A percentile compares a stretch with the other conserved stretches of the same genome.
These are phyloP conservation scores for Gentiana macrophylla DNA, from an alignment of 257 asterid species.

Conservation along the genomic window DNA sequence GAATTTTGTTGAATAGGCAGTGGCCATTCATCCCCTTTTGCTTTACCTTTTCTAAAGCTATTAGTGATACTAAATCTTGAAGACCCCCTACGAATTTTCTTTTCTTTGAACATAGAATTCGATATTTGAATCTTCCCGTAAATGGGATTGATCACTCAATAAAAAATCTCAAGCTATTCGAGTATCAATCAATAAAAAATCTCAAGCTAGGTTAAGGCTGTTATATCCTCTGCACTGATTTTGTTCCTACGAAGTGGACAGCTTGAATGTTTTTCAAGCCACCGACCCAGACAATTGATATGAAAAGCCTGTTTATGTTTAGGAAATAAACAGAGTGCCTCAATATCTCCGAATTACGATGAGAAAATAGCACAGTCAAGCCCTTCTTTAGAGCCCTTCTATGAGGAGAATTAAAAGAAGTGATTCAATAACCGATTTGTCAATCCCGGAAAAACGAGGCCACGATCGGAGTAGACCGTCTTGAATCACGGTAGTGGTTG, in stretches of 20 bases:
- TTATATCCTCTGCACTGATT: constrained; percentile 29
- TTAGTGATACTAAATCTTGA: constrained; percentile 20
- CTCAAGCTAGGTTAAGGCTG: not conserved
- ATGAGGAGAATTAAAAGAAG: constrained; percentile 48
- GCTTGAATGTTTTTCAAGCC: constrained; percentile 59
- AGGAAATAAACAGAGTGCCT: constrained; percentile 42
- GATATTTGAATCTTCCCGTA: constrained; percentile 15
- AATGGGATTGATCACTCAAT: constrained; percentile 9
- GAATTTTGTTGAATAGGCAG: constrained; percentile 14
- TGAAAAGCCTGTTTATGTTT: constrained; percentile 59
- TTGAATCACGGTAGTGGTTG: constrained; percentile 16
- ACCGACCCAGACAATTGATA: constrained; percentile 41
- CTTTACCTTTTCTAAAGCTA: constrained; percentile 16
- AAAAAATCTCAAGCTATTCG: constrained; percentile 29
- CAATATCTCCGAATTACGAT: constrained; percentile 39
- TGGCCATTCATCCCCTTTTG: constrained; percentile 8
- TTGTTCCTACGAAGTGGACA: constrained; percentile 55
- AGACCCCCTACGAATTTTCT: constrained; percentile 14
- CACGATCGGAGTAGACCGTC: constrained; percentile 31
- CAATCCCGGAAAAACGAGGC: constrained; percentile 26
- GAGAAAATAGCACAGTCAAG: constrained; percentile 66
- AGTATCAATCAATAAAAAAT: not conserved
- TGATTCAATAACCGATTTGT: constrained; percentile 38
- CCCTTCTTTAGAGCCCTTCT: constrained; percentile 34
- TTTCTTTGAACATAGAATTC: constrained; percentile 22